Percentiles rank a stretch among this genome's conserved stretches.
These are phyloP conservation scores for Pleurotus tuber-regium DNA, from an alignment of 768 basidiomycete genomes.

Conservation along the genomic window DNA sequence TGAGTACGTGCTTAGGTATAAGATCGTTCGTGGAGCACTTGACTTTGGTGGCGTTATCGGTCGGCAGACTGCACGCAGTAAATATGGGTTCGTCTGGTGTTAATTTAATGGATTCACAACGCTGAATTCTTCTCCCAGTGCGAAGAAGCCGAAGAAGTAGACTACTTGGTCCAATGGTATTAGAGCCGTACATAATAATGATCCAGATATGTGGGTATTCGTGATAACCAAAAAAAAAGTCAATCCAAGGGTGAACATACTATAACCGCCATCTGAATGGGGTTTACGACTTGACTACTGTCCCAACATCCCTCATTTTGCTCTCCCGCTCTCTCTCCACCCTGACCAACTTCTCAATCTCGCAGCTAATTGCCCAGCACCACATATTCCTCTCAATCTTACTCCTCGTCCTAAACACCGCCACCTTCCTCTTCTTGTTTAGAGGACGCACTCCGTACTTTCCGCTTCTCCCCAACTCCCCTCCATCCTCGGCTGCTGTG, in stretches of 20 bases:
- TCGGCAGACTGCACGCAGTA: conserved; percentile 77
- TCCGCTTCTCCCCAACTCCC: neutral
- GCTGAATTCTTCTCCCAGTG: conserved; percentile 33
- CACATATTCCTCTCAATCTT: conserved; percentile 90
- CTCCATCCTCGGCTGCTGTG: conserved; percentile 20
- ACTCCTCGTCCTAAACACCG: conserved; percentile 73
- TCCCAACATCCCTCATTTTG: conserved; percentile 62
- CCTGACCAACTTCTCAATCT: conserved; percentile 81
- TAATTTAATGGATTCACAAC: neutral
- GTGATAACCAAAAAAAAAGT: neutral
- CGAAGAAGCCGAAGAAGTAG: conserved; percentile 86
- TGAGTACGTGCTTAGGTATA: conserved; percentile 88
- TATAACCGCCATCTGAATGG: too few relatives aligned
- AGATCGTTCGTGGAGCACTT: conserved; percentile 87
- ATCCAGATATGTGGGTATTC: neutral
- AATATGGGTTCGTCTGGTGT: conserved; percentile 71
- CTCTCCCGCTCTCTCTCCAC: conserved; percentile 62
- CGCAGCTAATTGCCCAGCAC: conserved; percentile 91
- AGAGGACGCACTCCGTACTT: conserved; percentile 39
- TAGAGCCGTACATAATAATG: neutral
- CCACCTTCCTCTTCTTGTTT: conserved; percentile 55
- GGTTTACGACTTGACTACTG: conserved; percentile 37
- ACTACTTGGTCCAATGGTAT: conserved; percentile 13
- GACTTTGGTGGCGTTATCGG: conserved; percentile 92
- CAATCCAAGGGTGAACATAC: too few relatives aligned